A percentile compares a stretch with the other conserved stretches of the same genome.
These are phyloP conservation scores for Opeltia flavorubescens DNA, from an alignment of 495 filamentous ascomycete genomes.

Conservation along the genomic window DNA sequence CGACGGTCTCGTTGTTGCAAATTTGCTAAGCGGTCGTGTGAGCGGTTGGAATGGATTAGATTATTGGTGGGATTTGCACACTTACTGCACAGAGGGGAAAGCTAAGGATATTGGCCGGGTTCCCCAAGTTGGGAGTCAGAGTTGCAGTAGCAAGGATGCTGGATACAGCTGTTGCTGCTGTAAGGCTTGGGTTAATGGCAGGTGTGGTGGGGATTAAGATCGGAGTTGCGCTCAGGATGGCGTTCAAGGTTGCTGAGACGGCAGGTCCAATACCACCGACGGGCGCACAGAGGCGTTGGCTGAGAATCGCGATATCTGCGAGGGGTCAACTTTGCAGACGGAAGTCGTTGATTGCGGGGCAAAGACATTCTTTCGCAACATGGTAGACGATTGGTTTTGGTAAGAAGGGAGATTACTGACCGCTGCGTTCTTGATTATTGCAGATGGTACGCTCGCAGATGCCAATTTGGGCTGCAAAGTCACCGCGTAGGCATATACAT, in stretches of 20 bases:
- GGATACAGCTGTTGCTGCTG: neutral
- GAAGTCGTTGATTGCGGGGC: no score
- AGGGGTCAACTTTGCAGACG: no score
- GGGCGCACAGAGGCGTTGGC: neutral
- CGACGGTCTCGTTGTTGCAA: neutral
- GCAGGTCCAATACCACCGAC: neutral
- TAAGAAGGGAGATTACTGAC: neutral
- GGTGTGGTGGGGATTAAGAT: neutral
- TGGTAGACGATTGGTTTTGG: no score
- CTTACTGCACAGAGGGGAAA: neutral
- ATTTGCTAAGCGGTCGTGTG: slow-evolving; percentile 2
- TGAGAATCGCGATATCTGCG: neutral
- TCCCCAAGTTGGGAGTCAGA: neutral
- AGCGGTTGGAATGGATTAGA: neutral
- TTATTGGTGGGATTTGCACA: neutral
- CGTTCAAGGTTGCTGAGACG: neutral
- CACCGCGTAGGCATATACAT: neutral
- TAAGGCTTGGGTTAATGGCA: neutral
- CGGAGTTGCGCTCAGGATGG: neutral
- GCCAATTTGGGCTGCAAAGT: neutral
- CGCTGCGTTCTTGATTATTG: neutral
- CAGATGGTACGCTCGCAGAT: neutral
- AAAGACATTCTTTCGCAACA: no score
- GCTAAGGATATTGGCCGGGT: neutral
- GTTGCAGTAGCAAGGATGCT: neutral